Percentiles rank a stretch among this genome's conserved stretches.
Conservation (phyloP, 2,329 filamentous ascomycete species). For the Ophiocordyceps camponoti-saundersi region DNA sequence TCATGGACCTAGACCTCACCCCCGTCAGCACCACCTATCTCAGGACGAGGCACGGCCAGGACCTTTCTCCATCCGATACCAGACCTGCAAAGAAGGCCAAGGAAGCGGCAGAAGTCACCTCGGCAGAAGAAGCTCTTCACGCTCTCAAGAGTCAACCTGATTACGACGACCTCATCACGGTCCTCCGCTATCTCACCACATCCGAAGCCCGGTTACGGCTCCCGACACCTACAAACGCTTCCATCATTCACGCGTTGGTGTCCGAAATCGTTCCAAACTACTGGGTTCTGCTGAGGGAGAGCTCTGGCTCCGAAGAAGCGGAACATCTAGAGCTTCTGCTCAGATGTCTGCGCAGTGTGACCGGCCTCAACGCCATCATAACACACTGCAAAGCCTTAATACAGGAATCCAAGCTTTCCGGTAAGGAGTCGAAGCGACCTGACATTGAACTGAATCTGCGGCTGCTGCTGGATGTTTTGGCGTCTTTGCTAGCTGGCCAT, state of each 20-base stretch:
- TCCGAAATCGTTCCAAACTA: slow-evolving; percentile 65
- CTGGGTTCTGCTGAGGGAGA: slow-evolving; percentile 48
- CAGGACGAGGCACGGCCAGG: slow-evolving; percentile 16
- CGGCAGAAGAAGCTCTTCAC: slow-evolving; percentile 36
- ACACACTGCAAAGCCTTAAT: slow-evolving; percentile 50
- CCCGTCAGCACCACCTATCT: slow-evolving; percentile 35
- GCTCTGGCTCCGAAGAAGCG: slow-evolving; percentile 8
- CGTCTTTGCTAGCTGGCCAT: slow-evolving; percentile 21
- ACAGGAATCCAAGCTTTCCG: slow-evolving; percentile 25
- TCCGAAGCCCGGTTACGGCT: slow-evolving; percentile 9
- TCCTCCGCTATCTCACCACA: slow-evolving; percentile 32
- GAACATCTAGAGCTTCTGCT: slow-evolving; percentile 30
- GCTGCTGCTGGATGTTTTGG: slow-evolving; percentile 26
- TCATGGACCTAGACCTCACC: slow-evolving; percentile 39
- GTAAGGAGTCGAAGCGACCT: slow-evolving; percentile 19
- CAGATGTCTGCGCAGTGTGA: slow-evolving; percentile 51
- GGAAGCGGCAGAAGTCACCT: slow-evolving; percentile 7
- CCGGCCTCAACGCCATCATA: slow-evolving; percentile 62
- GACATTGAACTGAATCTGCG: slow-evolving; percentile 25
- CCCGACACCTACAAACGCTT: slow-evolving; percentile 52
- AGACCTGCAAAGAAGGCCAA: slow-evolving; percentile 6
- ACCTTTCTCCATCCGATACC: slow-evolving; percentile 21
- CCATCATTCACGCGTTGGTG: slow-evolving; percentile 60
- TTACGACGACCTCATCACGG: slow-evolving; percentile 33
- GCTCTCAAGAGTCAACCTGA: slow-evolving; percentile 45